Percentiles rank a stretch among this genome's conserved stretches.
These are phyloP conservation scores for Tylopilus balloui DNA, from an alignment of 768 basidiomycete species.

Conservation along the genomic window DNA sequence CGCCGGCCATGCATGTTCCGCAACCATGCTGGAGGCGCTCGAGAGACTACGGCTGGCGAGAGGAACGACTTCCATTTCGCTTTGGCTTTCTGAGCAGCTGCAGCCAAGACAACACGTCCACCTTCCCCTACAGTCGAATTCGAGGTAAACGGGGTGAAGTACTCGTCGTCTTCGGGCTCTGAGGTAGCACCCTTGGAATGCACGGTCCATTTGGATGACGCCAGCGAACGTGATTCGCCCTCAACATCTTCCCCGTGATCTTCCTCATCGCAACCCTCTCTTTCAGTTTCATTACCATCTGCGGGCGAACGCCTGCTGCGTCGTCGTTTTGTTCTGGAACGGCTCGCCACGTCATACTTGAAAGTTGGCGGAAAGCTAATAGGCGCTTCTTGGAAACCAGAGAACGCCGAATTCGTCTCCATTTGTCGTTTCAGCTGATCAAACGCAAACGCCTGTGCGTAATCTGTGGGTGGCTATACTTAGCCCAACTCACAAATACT, in stretches of 20 bases:
- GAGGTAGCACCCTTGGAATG: constrained; percentile 35
- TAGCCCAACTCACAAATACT: neutral
- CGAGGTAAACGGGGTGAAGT: constrained; percentile 27
- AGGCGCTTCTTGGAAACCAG: constrained; percentile 72
- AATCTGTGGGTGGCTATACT: constrained; percentile 47
- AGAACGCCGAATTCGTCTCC: constrained; percentile 60
- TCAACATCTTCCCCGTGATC: constrained; percentile 40
- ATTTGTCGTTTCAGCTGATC: constrained; percentile 85
- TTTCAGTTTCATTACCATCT: constrained; percentile 40
- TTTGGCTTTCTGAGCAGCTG: constrained; percentile 52
- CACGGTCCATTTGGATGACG: constrained; percentile 47
- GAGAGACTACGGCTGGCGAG: constrained; percentile 31
- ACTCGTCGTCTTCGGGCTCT: constrained; percentile 42
- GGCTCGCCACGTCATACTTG: constrained; percentile 81
- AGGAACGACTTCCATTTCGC: constrained; percentile 50
- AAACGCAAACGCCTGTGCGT: constrained; percentile 79
- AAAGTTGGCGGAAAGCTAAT: constrained; percentile 92
- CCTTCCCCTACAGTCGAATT: constrained; percentile 28
- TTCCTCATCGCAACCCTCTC: constrained; percentile 34
- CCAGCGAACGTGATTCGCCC: constrained; percentile 48
- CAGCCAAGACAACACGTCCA: constrained; percentile 37
- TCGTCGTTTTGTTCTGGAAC: constrained; percentile 39
- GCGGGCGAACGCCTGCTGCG: constrained; percentile 35
- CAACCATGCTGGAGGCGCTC: constrained; percentile 29
- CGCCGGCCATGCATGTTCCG: constrained; percentile 22